Conservation (phyloP, 495 filamentous ascomycete species). For the Penicillium maclennaniae region DNA sequence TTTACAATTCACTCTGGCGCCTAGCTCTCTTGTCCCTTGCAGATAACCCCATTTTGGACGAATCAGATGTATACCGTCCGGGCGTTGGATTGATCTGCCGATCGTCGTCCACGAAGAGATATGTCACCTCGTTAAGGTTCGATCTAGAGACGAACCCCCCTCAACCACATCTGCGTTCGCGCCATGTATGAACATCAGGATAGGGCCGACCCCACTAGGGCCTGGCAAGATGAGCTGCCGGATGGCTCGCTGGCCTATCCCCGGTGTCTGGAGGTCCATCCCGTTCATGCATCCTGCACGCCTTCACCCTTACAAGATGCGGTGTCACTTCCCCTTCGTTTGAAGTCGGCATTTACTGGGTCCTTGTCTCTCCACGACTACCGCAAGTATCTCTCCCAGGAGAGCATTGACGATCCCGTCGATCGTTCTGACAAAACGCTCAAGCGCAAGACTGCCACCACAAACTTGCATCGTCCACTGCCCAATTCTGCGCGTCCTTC, state of each 20-base stretch:
- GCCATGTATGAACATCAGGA: constrained; percentile 10
- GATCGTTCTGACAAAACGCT: constrained; percentile 28
- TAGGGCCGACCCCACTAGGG: constrained; percentile 10
- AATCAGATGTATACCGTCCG: constrained; percentile 19
- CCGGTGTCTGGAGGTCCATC: constrained; percentile 14
- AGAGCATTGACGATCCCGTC: constrained; percentile 23
- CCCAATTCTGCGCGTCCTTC: constrained; percentile 15
- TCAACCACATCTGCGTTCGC: background rate
- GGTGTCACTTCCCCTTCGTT: constrained; percentile 21
- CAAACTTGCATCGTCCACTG: constrained; percentile 31
- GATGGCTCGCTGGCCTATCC: constrained; percentile 17
- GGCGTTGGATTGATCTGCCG: constrained; percentile 13
- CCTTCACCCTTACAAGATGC: constrained; percentile 19
- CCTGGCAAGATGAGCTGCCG: constrained; percentile 18
- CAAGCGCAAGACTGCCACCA: constrained; percentile 36
- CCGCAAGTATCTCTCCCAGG: constrained; percentile 31
- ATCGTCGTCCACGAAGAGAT: constrained; percentile 11
- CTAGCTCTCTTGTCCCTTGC: constrained; percentile 17
- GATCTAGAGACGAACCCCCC: constrained; percentile 12
- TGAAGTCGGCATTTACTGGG: constrained; percentile 22
- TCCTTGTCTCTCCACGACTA: constrained; percentile 33
- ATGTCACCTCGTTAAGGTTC: constrained; percentile 18
- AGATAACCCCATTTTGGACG: constrained; percentile 12
- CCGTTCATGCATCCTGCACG: constrained; percentile 18
- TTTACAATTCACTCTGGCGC: constrained; percentile 1